These are phyloP conservation scores for Penicillium psychrofluorescens DNA, from an alignment of 495 filamentous ascomycete genomes.

Conservation along the genomic window DNA sequence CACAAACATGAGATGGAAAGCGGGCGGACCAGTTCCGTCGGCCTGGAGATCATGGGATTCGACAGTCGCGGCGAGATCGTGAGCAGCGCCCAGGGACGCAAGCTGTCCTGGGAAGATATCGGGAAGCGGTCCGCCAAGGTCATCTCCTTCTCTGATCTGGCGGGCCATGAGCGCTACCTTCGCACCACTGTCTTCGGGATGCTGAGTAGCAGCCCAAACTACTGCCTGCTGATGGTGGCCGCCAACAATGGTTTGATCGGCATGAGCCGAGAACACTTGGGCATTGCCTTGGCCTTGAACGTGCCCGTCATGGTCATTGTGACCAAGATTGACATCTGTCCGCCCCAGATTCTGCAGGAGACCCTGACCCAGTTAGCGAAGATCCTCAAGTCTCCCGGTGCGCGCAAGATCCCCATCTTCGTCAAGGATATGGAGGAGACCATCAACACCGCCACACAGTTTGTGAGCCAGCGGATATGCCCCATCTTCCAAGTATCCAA, in stretches of 20 bases:
- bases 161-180: conserved; percentile 91
- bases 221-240: conserved; percentile 96
- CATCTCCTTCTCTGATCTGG: conserved; percentile 92
- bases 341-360: conserved; percentile 89
- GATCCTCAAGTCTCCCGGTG: conserved; percentile 89
- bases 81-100: conserved; percentile 72
- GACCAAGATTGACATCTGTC: conserved; percentile 98
- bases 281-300: conserved; percentile 89
- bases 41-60: conserved; percentile 99
- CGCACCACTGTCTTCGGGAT: conserved; percentile 96
- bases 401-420: conserved; percentile 95
- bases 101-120: conserved; percentile 96
- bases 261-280: conserved; percentile 97
- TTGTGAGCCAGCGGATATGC: conserved; percentile 90
- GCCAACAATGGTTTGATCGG: conserved; percentile 96
- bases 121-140: conserved; percentile 92
- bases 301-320: conserved; percentile 98
- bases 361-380: conserved; percentile 87
- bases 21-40: conserved; percentile 90
- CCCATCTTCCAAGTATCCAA: conserved; percentile 98
- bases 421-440: conserved; percentile 87
- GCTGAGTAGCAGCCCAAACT: conserved; percentile 91
- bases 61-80: conserved; percentile 84
- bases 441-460: conserved; percentile 91
- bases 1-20: conserved; percentile 98